phyloP scores from a whole-genome alignment of 208 protist species.

The Trichomonas tenax region DNA sequence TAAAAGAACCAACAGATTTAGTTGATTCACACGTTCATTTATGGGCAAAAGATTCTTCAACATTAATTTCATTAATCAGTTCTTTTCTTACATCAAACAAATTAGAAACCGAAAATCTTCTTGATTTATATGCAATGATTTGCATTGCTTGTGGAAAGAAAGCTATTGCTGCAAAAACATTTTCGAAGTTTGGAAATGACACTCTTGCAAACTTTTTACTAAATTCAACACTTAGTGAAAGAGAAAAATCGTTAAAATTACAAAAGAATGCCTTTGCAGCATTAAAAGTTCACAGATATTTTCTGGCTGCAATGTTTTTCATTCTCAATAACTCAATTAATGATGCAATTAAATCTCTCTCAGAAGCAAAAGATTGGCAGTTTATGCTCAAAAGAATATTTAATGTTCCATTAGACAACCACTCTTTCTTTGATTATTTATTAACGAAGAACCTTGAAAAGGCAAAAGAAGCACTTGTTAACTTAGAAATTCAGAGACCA shows the following conservation, averaged over 20 bases:
- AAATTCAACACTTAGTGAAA: not conserved
- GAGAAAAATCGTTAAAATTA: not conserved
- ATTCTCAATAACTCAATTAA: not conserved
- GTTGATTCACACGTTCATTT: not conserved
- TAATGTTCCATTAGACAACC: not conserved
- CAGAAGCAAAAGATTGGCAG: not conserved
- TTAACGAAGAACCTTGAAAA: not conserved
- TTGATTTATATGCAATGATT: not conserved
- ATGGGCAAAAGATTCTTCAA: not conserved
- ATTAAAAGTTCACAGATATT: not conserved
- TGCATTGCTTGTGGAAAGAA: not conserved
- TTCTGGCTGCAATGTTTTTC: not conserved
- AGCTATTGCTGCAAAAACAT: not conserved
- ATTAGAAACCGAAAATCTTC: not conserved
- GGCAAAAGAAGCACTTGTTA: not conserved
- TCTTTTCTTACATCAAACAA: not conserved
- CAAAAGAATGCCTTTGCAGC: not conserved
- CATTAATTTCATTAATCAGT: not conserved
- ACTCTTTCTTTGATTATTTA: not conserved
- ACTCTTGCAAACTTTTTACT: not conserved
- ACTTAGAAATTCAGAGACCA: not conserved
- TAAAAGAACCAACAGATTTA: not conserved
- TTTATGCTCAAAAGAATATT: not conserved
- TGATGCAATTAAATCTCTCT: not conserved
- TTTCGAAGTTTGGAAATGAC: not conserved